Conservation (phyloP, 2,329 filamentous ascomycete genomes). For the Monascus ruber region DNA sequence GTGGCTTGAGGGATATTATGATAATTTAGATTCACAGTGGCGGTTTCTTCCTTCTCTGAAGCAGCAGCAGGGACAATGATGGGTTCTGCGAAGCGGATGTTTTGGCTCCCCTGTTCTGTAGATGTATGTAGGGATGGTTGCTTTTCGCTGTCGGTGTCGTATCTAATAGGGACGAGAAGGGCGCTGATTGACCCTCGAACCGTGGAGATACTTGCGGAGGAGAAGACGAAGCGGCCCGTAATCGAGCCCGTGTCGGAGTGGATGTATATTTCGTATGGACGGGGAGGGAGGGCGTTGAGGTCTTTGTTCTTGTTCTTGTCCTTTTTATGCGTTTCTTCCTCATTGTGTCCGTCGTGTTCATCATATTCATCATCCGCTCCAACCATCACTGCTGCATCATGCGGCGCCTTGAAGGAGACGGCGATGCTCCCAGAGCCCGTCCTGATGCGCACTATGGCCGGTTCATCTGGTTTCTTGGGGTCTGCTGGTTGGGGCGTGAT, state of each 20-base stretch:
- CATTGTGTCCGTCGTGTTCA: neutral
- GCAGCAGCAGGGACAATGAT: constrained; percentile 2
- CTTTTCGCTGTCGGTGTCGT: constrained; percentile 5
- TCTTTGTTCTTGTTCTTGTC: neutral
- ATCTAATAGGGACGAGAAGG: constrained; percentile 34
- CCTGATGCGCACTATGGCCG: constrained; percentile 16
- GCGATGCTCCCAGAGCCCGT: constrained; percentile 15
- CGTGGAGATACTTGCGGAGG: constrained; percentile 37
- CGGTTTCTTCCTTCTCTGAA: neutral
- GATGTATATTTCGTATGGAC: constrained; percentile 18
- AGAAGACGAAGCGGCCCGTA: constrained; percentile 36
- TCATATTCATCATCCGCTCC: constrained; percentile 2
- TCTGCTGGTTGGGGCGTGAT: constrained; percentile 22
- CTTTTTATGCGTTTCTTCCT: neutral
- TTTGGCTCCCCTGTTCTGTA: constrained; percentile 7
- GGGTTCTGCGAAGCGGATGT: constrained; percentile 10
- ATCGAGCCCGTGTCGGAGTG: constrained; percentile 16
- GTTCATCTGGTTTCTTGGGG: constrained; percentile 11
- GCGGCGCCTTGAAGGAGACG: constrained; percentile 10
- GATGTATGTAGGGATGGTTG: constrained; percentile 2
- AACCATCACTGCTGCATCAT: constrained; percentile 1
- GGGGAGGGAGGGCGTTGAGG: constrained; percentile 4
- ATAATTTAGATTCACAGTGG: too few species aligned
- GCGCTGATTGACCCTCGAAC: constrained; percentile 38
- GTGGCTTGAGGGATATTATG: too few species aligned